Percentiles rank a stretch among this genome's conserved stretches.
phyloP scores from a whole-genome alignment of 2,329 filamentous ascomycete species.

The Thermothelomyces thermophilus region DNA sequence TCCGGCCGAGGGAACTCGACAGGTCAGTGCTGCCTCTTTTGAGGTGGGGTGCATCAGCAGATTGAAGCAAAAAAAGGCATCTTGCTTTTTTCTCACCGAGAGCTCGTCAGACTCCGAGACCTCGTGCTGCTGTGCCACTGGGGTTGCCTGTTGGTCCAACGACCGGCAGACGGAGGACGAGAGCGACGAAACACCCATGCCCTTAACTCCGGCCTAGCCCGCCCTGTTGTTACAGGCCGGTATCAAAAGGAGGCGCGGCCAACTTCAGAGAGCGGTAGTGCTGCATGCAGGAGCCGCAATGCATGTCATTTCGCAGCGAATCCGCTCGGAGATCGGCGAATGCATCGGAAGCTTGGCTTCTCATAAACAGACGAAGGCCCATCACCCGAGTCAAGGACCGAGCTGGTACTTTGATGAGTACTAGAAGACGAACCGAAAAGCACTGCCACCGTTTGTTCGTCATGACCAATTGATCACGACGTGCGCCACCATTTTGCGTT shows the following conservation, averaged over 20 bases:
- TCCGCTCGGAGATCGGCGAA: not conserved
- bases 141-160: constrained; percentile 4
- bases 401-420: not conserved
- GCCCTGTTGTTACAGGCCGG: constrained; percentile 19
- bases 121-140: constrained; percentile 7
- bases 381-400: no score
- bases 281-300: constrained; percentile 16
- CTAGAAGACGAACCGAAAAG: not conserved
- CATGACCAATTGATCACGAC: not conserved
- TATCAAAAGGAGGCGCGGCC: constrained; percentile 13
- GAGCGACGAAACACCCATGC: not conserved
- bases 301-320: constrained; percentile 8
- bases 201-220: constrained; percentile 7
- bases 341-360: not conserved
- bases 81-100: not conserved
- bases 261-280: not conserved
- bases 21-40: not conserved
- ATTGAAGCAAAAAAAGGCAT: not conserved
- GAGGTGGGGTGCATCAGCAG: not conserved
- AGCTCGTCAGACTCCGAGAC: not conserved
- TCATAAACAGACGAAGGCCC: no score
- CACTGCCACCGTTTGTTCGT: not conserved
- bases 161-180: not conserved
- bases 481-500: not conserved
- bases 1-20: not conserved